These are phyloP conservation scores for Peronospora belbahrii DNA, from an alignment of 352 stramenopile genomes.

Conservation along the genomic window DNA sequence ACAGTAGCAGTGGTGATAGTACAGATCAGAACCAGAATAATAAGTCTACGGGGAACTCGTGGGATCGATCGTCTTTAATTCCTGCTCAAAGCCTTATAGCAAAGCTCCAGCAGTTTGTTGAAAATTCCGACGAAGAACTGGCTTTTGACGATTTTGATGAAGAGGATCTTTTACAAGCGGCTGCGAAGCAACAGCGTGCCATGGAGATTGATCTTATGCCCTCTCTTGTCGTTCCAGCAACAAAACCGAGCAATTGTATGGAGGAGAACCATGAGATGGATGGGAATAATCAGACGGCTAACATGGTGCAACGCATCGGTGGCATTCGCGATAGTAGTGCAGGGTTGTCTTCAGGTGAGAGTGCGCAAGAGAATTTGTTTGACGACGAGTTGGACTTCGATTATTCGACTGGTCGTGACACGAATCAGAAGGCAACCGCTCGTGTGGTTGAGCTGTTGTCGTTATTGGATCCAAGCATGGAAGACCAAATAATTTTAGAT, in stretches of 20 bases:
- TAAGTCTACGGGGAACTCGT: slow-evolving; percentile 29
- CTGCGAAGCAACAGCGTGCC: slow-evolving; percentile 26
- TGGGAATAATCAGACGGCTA: slow-evolving; percentile 5
- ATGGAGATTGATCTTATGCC: slow-evolving; percentile 9
- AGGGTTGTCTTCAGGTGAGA: slow-evolving; percentile 24
- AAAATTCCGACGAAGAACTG: slow-evolving; percentile 56
- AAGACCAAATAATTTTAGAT: slow-evolving; percentile 80
- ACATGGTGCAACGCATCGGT: slow-evolving; percentile 17
- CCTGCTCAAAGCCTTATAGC: slow-evolving; percentile 50
- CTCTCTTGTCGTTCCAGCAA: slow-evolving; percentile 10
- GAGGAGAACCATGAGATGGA: slow-evolving; percentile 23
- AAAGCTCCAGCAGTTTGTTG: slow-evolving; percentile 68
- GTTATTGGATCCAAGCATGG: slow-evolving; percentile 76
- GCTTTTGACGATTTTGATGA: slow-evolving; percentile 73
- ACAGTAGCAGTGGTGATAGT: slow-evolving; percentile 2
- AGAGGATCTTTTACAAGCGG: slow-evolving; percentile 40
- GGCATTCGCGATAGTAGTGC: slow-evolving; percentile 14
- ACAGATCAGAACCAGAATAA: slow-evolving; percentile 1
- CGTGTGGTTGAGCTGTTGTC: slow-evolving; percentile 72
- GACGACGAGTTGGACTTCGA: slow-evolving; percentile 83
- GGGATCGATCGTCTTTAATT: slow-evolving; percentile 54
- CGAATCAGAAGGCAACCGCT: slow-evolving; percentile 64
- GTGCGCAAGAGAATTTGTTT: slow-evolving; percentile 55
- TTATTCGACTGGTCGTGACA: slow-evolving; percentile 61
- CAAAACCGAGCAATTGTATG: slow-evolving; percentile 19